Conservation (phyloP, 2,329 filamentous ascomycete genomes). For the Nothophaeocryptopus gaeumannii region DNA sequence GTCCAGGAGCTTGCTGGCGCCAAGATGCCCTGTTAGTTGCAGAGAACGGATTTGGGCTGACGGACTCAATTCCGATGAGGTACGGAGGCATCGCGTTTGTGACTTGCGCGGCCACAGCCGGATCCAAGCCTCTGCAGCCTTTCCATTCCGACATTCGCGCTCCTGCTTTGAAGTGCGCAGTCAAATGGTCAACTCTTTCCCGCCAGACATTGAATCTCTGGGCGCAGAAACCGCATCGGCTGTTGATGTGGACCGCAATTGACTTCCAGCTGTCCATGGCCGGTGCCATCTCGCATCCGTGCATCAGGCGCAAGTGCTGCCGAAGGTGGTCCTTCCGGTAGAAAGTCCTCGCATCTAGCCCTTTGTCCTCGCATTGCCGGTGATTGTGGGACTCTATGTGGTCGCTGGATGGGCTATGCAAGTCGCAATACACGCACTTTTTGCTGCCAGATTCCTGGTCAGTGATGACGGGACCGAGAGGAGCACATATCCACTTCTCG, state of each 20-base stretch:
- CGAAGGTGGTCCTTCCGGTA: conserved; percentile 62
- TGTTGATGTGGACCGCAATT: conserved; percentile 53
- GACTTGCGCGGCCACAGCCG: conserved; percentile 47
- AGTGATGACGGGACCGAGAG: conserved; percentile 55
- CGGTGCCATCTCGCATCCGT: conserved; percentile 59
- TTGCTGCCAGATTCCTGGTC: conserved; percentile 56
- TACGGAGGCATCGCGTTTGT: conserved; percentile 54
- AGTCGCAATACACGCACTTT: conserved; percentile 59
- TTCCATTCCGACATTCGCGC: conserved; percentile 55
- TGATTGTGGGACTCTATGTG: conserved; percentile 62
- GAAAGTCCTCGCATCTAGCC: conserved; percentile 60
- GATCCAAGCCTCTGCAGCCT: conserved; percentile 53
- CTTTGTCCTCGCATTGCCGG: conserved; percentile 64
- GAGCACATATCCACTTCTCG: conserved; percentile 64
- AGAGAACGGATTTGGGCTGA: conserved; percentile 48
- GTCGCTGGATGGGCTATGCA: conserved; percentile 51
- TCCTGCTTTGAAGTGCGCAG: conserved; percentile 55
- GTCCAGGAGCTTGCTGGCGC: conserved; percentile 8
- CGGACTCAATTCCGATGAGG: conserved; percentile 49
- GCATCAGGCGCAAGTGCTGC: conserved; percentile 60
- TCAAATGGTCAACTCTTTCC: conserved; percentile 52
- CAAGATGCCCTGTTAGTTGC: conserved; percentile 36
- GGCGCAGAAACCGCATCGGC: conserved; percentile 55
- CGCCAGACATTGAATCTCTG: conserved; percentile 50
- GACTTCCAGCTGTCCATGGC: conserved; percentile 65